phyloP scores from a whole-genome alignment of 1,284 basidiomycete genomes.

The Ceratobasidium sp. region DNA sequence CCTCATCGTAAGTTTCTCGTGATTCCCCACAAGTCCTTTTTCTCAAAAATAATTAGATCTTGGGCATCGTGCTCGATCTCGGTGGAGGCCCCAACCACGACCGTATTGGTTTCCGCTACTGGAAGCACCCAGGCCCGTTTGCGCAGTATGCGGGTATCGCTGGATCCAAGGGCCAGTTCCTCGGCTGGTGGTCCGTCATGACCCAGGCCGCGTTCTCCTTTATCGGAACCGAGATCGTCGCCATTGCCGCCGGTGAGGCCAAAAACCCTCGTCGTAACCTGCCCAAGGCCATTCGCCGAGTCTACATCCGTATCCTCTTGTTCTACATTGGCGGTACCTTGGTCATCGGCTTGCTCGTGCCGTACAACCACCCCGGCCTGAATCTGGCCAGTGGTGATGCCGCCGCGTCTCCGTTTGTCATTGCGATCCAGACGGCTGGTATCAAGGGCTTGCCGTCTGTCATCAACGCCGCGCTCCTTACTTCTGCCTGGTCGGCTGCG shows the following conservation, averaged over 20 bases:
- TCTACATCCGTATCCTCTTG: conserved; percentile 76
- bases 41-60: conserved; percentile 56
- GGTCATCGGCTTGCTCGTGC: conserved; percentile 69
- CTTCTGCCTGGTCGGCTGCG: conserved; percentile 88
- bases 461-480: conserved; percentile 87
- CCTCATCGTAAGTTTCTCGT: conserved; percentile 47
- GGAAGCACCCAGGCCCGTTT: conserved; percentile 60
- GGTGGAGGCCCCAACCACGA: conserved; percentile 56
- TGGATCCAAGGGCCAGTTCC: conserved; percentile 72
- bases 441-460: conserved; percentile 78
- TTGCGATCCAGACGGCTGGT: conserved; percentile 73
- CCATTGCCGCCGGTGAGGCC: conserved; percentile 80
- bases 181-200: conserved; percentile 72
- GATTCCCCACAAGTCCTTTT: conserved; percentile 47
- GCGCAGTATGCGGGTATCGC: conserved; percentile 56
- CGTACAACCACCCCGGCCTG: conserved; percentile 70
- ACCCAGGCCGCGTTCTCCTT: conserved; percentile 86
- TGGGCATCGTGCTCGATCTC: conserved; percentile 70
- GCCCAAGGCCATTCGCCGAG: conserved; percentile 72
- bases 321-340: conserved; percentile 71
- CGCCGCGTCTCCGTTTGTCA: conserved; percentile 84
- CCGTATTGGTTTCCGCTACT: conserved; percentile 57
- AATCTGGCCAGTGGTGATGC: conserved; percentile 68
- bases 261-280: conserved; percentile 65
- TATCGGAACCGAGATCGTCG: conserved; percentile 86